phyloP scores from a whole-genome alignment of 768 basidiomycete species.

The Suillus americanus region DNA sequence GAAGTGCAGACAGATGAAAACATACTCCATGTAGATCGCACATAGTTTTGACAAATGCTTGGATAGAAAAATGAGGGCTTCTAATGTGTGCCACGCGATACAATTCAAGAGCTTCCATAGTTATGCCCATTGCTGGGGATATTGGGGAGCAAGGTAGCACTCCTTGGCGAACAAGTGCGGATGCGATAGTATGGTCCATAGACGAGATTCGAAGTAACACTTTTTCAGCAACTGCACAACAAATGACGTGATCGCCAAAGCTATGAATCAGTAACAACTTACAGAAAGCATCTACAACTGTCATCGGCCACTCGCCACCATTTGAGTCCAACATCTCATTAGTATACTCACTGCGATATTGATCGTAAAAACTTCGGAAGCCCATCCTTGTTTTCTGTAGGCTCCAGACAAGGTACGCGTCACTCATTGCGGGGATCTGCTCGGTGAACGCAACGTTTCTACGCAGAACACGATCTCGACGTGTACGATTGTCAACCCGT shows the following conservation, averaged over 20 bases:
- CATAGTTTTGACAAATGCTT: neutral
- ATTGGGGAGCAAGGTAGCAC: slow-evolving; percentile 11
- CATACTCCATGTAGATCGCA: neutral
- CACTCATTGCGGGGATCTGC: neutral
- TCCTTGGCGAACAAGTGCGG: slow-evolving; percentile 12
- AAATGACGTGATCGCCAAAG: neutral
- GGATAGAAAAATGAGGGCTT: neutral
- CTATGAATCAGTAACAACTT: neutral
- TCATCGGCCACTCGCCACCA: neutral
- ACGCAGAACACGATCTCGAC: neutral
- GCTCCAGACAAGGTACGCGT: slow-evolving; percentile 8
- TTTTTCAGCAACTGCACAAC: neutral
- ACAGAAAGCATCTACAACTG: slow-evolving; percentile 4
- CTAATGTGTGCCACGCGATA: neutral
- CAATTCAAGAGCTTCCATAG: slow-evolving; percentile 1
- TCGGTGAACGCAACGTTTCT: neutral
- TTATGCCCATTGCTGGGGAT: slow-evolving; percentile 9
- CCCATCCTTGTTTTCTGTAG: neutral
- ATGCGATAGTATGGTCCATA: slow-evolving; percentile 1
- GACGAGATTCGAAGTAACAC: neutral
- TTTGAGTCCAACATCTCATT: too few species aligned
- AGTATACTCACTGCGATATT: too few species aligned
- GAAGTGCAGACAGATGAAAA: neutral
- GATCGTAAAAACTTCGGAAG: too few species aligned
- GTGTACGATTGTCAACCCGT: too few species aligned